These are phyloP conservation scores for Cyclotella choctawhatcheeana DNA, from an alignment of 108 stramenopile genomes.

Conservation along the genomic window DNA sequence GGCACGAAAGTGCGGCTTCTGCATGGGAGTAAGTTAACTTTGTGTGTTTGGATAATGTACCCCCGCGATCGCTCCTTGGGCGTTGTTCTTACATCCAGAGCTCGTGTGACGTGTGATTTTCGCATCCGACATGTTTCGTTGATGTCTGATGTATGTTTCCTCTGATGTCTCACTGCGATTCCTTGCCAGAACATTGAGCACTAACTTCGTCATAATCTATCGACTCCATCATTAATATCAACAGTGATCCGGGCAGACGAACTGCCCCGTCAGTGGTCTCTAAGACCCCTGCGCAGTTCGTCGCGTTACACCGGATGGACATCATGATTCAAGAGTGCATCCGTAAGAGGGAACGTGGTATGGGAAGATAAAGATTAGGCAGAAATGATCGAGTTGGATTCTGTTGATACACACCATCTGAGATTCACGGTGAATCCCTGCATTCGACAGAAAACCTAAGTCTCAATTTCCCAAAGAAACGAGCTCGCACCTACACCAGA, in stretches of 20 bases:
- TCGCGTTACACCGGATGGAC: constrained; percentile 52
- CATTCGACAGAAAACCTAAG: no score
- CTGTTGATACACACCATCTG: background rate
- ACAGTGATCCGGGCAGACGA: constrained; percentile 83
- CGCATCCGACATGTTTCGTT: no score
- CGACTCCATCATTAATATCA: background rate
- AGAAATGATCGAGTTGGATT: no score
- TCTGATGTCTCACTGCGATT: background rate
- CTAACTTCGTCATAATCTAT: background rate
- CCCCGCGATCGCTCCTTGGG: no score
- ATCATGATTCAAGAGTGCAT: constrained; percentile 21
- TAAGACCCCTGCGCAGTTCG: constrained; percentile 56
- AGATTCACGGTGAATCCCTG: no score
- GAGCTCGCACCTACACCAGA: constrained; percentile 44
- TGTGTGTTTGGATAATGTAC: constrained; percentile 8
- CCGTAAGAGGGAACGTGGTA: constrained; percentile 22
- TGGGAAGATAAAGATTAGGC: no score
- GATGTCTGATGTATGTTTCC: no score
- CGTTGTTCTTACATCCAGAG: no score
- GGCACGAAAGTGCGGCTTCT: constrained; percentile 80
- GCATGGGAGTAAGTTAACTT: constrained; percentile 68
- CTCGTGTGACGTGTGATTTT: no score
- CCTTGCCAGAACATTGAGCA: background rate
- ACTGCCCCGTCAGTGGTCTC: constrained; percentile 73
- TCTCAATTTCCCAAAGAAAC: constrained; percentile 9